phyloP scores from a whole-genome alignment of 768 basidiomycete genomes.

The Phylloporus sp. region DNA sequence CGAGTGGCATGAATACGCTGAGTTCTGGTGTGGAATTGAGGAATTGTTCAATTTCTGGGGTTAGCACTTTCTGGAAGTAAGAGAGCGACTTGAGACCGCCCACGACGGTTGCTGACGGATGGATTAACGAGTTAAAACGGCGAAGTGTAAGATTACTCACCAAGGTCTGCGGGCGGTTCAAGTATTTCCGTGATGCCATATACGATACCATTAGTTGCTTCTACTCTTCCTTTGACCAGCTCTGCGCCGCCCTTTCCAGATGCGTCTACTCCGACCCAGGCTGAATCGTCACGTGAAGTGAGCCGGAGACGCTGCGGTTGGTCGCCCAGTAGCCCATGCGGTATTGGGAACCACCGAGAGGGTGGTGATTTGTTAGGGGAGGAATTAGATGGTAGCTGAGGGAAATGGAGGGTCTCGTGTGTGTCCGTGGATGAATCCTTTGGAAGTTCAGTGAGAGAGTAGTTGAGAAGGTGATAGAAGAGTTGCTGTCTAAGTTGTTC shows the following conservation, averaged over 20 bases:
- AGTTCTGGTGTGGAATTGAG: slow-evolving; percentile 69
- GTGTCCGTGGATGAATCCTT: slow-evolving; percentile 36
- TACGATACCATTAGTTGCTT: slow-evolving; percentile 74
- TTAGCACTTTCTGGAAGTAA: slow-evolving; percentile 73
- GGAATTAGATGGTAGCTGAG: slow-evolving; percentile 52
- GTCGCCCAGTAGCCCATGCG: slow-evolving; percentile 75
- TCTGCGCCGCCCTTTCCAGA: slow-evolving; percentile 71
- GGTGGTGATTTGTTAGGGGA: slow-evolving; percentile 65
- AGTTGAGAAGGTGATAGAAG: slow-evolving; percentile 92
- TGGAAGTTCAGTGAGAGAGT: slow-evolving; percentile 51
- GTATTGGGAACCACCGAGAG: slow-evolving; percentile 84
- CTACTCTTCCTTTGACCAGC: slow-evolving; percentile 52
- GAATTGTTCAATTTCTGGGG: slow-evolving; percentile 48
- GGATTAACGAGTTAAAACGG: not conserved
- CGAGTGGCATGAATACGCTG: slow-evolving; percentile 85
- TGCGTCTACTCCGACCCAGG: slow-evolving; percentile 71
- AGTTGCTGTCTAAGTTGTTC: slow-evolving; percentile 85
- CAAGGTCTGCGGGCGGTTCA: slow-evolving; percentile 66
- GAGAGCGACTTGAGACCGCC: slow-evolving; percentile 57
- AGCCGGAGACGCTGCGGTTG: slow-evolving; percentile 79
- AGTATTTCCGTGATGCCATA: slow-evolving; percentile 74
- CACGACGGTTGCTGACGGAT: slow-evolving; percentile 54
- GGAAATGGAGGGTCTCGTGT: slow-evolving; percentile 67
- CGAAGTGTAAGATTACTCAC: slow-evolving; percentile 40
- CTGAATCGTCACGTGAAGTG: slow-evolving; percentile 43